Conservation (phyloP, 163 green algal species). For the Chlamydomonas reinhardtii region DNA sequence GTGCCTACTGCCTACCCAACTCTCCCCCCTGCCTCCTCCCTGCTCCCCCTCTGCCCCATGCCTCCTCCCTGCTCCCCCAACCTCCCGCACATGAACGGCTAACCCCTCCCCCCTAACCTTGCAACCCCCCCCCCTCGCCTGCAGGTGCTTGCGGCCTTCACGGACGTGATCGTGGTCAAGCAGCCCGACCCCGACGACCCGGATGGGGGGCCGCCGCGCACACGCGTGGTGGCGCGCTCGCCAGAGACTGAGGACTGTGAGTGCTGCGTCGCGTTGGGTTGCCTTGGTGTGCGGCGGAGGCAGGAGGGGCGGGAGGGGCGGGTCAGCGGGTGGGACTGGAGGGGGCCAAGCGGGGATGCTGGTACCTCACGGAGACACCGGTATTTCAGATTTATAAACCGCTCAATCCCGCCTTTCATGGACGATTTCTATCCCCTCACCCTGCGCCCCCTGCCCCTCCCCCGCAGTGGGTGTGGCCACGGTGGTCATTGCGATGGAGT, state of each 20-base stretch:
- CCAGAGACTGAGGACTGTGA: constrained; percentile 30
- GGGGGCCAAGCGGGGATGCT: too few relatives aligned
- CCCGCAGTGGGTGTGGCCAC: constrained; percentile 29
- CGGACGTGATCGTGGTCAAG: constrained; percentile 27
- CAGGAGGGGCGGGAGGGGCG: neutral
- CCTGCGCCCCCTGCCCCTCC: neutral
- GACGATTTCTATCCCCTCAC: too few relatives aligned
- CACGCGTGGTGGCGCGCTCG: neutral
- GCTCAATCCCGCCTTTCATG: too few relatives aligned
- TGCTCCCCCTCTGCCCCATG: too few relatives aligned
- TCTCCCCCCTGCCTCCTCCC: too few relatives aligned
- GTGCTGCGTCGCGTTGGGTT: neutral
- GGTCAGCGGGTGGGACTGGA: too few relatives aligned
- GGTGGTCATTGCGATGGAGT: constrained; percentile 44
- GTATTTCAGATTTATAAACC: too few relatives aligned
- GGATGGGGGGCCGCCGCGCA: neutral
- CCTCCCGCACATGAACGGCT: too few relatives aligned
- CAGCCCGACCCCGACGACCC: constrained; percentile 18
- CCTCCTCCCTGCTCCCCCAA: too few relatives aligned
- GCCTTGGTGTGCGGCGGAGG: neutral
- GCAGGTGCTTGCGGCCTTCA: constrained; percentile 39
- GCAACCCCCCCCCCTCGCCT: neutral
- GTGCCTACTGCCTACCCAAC: too few relatives aligned
- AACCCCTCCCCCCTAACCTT: neutral
- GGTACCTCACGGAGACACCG: too few relatives aligned